phyloP scores from a whole-genome alignment of 805 yeast species.

The Metschnikowia shivogae region DNA sequence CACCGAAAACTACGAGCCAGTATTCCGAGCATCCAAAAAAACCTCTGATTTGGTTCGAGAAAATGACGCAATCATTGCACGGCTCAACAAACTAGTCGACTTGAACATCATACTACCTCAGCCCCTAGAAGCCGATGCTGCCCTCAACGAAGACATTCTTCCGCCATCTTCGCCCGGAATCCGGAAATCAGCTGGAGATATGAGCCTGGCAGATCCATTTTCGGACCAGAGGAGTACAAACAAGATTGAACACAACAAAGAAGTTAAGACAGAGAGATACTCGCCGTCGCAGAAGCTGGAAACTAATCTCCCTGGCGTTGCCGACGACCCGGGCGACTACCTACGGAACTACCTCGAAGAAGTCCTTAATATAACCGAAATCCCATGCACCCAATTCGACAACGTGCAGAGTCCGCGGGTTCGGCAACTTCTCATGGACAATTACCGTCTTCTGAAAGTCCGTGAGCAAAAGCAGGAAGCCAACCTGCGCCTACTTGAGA shows the following conservation, averaged over 20 bases:
- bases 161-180: no score
- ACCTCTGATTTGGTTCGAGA: conserved; percentile 19
- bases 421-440: conserved; percentile 26
- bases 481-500: conserved; percentile 22
- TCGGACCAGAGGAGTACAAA: not conserved
- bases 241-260: no score
- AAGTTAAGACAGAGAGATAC: no score
- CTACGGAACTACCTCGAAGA: conserved; percentile 26
- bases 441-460: conserved; percentile 21
- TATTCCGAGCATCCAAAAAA: conserved; percentile 21
- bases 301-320: not conserved
- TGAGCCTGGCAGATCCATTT: not conserved
- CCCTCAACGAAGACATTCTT: not conserved
- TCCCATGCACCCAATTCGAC: conserved; percentile 3
- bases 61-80: conserved; percentile 23
- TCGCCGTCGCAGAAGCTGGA: no score
- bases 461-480: conserved; percentile 17
- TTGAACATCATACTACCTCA: conserved; percentile 11
- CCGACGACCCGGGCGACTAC: conserved; percentile 12
- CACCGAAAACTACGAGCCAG: conserved; percentile 33
- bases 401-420: conserved; percentile 16
- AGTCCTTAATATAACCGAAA: conserved; percentile 8
- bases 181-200: not conserved
- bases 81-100: conserved; percentile 24
- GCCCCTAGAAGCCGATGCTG: conserved; percentile 5